Evolutionary conservation across 106 monocot genomes (phyloP).

Genomic region (Alisma plantagoaquatica): DNA sequence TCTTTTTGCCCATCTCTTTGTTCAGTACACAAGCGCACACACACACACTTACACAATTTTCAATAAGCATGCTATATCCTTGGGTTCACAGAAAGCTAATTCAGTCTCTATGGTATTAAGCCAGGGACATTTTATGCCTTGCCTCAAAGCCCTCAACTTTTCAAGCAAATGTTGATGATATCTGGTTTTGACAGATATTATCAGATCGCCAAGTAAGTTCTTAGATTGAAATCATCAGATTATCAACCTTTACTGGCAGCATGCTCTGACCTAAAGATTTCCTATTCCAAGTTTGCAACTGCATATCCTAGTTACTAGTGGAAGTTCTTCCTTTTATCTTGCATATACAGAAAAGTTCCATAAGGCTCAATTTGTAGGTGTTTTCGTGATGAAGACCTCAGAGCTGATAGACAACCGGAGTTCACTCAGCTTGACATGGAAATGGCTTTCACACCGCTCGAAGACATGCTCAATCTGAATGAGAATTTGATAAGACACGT

Average conservation of each 20-base stretch:
- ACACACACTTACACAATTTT: no score
- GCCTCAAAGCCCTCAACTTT: constrained; percentile 98
- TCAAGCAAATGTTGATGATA: constrained; percentile 99
- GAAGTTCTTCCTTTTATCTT: no score
- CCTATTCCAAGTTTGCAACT: no score
- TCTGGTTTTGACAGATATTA: constrained; percentile 92
- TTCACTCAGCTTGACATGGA: constrained; percentile 98
- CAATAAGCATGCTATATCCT: no score
- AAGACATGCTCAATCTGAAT: constrained; percentile 88
- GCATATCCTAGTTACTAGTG: no score
- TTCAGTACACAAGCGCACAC: no score
- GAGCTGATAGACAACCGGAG: constrained; percentile 98
- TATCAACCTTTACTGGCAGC: no score
- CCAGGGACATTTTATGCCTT: constrained; percentile 98
- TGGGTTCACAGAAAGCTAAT: background rate
- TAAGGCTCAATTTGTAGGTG: constrained; percentile 50
- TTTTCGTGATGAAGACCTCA: constrained; percentile 96
- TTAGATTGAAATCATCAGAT: no score
- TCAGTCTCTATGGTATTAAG: constrained; percentile 33
- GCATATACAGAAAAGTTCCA: no score
- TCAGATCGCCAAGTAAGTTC: constrained; percentile 78
- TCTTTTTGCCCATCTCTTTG: no score
- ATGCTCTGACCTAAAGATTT: no score
- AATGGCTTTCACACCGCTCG: constrained; percentile 90
- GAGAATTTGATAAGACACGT: constrained; percentile 94